Conservation (phyloP, 2,329 filamentous ascomycete genomes). For the Lecanicillium sp. region DNA sequence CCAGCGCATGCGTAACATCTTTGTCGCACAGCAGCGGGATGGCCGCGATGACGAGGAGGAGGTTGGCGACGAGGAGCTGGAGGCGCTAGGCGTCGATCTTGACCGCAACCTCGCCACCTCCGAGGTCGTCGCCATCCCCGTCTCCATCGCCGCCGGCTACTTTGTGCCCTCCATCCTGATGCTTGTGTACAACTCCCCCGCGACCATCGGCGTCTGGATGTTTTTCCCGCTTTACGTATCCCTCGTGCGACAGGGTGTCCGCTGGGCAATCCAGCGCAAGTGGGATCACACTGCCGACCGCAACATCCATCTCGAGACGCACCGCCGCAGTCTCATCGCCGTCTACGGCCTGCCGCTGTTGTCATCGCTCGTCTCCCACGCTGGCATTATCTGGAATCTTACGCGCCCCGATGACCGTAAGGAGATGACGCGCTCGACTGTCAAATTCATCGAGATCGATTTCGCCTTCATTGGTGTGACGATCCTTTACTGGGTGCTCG, state of each 20-base stretch:
- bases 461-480: conserved; percentile 39
- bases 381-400: conserved; percentile 35
- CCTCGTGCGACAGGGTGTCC: conserved; percentile 33
- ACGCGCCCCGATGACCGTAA: conserved; percentile 38
- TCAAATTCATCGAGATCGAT: conserved; percentile 43
- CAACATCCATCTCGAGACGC: conserved; percentile 39
- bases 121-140: conserved; percentile 53
- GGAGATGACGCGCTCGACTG: conserved; percentile 43
- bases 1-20: conserved; percentile 33
- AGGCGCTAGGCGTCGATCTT: conserved; percentile 14
- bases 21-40: conserved; percentile 19
- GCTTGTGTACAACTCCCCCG: conserved; percentile 35
- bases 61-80: conserved; percentile 15
- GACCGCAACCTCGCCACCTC: conserved; percentile 36
- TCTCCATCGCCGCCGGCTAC: conserved; percentile 42
- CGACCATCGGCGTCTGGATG: conserved; percentile 40
- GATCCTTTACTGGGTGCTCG: conserved; percentile 47
- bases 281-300: conserved; percentile 23
- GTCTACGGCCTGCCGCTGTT: conserved; percentile 41
- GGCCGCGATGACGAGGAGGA: conserved; percentile 15
- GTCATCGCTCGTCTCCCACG: conserved; percentile 38
- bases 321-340: conserved; percentile 29
- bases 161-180: conserved; percentile 40
- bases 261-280: conserved; percentile 21
- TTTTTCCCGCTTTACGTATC: conserved; percentile 47